Conservation (phyloP, 2,329 filamentous ascomycete species). For the Coniella vitis region DNA sequence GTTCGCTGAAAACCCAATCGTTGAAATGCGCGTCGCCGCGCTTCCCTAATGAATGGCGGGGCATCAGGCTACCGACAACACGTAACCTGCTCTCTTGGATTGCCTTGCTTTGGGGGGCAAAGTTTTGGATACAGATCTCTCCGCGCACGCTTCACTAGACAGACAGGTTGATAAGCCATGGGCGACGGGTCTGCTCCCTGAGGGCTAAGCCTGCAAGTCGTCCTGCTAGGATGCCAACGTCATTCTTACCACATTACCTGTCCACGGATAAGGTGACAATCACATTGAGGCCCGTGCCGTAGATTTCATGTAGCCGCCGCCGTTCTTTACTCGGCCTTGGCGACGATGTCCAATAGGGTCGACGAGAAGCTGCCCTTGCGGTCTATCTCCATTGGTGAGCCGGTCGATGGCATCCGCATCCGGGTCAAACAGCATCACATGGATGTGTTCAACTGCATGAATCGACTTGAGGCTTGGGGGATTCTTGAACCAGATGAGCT, state of each 20-base stretch:
- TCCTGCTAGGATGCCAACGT: not conserved
- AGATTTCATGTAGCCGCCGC: not conserved
- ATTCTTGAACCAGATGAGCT: conserved; percentile 76
- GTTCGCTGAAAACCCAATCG: conserved; percentile 62
- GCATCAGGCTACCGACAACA: not conserved
- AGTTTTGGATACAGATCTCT: too few species aligned
- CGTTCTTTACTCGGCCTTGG: not conserved
- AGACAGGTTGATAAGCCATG: too few species aligned
- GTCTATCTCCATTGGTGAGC: conserved; percentile 69
- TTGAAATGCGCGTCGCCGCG: conserved; percentile 45
- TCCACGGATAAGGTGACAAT: too few species aligned
- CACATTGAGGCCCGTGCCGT: not conserved
- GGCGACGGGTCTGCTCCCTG: too few species aligned
- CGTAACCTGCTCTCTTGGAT: not conserved
- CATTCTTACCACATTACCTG: too few species aligned
- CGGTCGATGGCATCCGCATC: conserved; percentile 60
- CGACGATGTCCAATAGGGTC: not conserved
- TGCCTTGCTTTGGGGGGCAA: not conserved
- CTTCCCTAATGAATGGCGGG: not conserved
- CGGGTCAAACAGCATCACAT: conserved; percentile 81
- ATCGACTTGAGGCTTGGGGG: conserved; percentile 82
- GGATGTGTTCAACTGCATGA: conserved; percentile 84
- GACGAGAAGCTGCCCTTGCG: conserved; percentile 45
- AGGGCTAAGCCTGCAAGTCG: too few species aligned
- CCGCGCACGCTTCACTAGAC: too few species aligned